phyloP scores from a whole-genome alignment of 306 rosid species.

The Sesbania bispinosa region DNA sequence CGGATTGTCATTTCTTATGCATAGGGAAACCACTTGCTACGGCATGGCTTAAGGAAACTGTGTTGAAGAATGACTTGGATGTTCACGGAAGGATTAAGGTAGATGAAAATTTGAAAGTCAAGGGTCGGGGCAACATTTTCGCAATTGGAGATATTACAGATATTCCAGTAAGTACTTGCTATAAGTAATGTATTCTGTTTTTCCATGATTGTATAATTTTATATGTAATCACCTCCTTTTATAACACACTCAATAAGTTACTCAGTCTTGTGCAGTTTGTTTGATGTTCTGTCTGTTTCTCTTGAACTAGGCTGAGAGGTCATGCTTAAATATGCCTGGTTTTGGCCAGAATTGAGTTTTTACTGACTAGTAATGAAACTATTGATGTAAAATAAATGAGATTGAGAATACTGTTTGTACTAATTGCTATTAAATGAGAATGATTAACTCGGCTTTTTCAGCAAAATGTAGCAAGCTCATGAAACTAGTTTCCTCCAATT shows the following conservation, averaged over 20 bases:
- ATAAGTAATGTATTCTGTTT: not conserved
- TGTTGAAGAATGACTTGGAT: slow-evolving; percentile 45
- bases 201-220: slow-evolving; percentile 4
- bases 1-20: slow-evolving; percentile 71
- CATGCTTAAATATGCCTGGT: slow-evolving; percentile 13
- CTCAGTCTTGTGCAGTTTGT: not conserved
- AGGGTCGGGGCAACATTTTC: slow-evolving; percentile 51
- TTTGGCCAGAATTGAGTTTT: not conserved
- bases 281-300: not conserved
- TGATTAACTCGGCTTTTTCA: not conserved
- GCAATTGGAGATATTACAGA: slow-evolving; percentile 84
- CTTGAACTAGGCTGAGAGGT: slow-evolving; percentile 12
- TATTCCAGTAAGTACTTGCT: slow-evolving; percentile 49
- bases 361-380: not conserved
- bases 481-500: slow-evolving; percentile 9
- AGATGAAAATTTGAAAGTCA: slow-evolving; percentile 57
- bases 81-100: slow-evolving; percentile 59
- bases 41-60: slow-evolving; percentile 64
- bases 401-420: not conserved
- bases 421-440: not conserved
- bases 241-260: not conserved
- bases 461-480: slow-evolving; percentile 5
- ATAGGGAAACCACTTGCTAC: slow-evolving; percentile 49
- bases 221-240: not conserved
- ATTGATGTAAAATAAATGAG: slow-evolving; percentile 15